Percentiles rank a stretch among this genome's conserved stretches.
phyloP scores from a whole-genome alignment of 2,329 filamentous ascomycete genomes.

The Rhytidhysteron rufulum region DNA sequence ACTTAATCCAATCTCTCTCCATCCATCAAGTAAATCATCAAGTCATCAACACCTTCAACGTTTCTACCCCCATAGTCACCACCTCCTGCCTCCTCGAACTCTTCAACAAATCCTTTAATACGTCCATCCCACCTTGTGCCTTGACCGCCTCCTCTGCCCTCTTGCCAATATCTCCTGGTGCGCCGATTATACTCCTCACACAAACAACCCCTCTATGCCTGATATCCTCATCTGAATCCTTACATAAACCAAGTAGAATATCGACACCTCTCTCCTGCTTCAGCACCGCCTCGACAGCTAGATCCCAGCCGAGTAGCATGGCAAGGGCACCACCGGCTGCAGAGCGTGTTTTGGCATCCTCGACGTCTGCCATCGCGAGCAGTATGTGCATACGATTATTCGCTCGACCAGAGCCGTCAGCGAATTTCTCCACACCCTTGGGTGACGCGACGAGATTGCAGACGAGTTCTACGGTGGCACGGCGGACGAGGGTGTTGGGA shows the following conservation, averaged over 20 bases:
- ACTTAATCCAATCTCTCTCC: background rate
- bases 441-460: conserved; percentile 81
- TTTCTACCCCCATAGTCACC: conserved; percentile 66
- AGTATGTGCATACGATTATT: conserved; percentile 76
- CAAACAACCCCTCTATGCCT: conserved; percentile 71
- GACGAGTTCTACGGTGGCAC: conserved; percentile 81
- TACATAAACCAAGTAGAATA: conserved; percentile 76
- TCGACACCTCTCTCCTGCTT: conserved; percentile 65
- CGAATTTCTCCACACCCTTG: conserved; percentile 65
- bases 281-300: conserved; percentile 67
- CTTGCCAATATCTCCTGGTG: conserved; percentile 62
- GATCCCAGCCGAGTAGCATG: conserved; percentile 74
- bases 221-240: conserved; percentile 65
- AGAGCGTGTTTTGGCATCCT: conserved; percentile 72
- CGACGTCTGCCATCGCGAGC: conserved; percentile 80
- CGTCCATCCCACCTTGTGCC: conserved; percentile 60
- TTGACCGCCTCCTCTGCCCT: conserved; percentile 36
- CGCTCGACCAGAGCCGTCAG: conserved; percentile 63
- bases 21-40: background rate
- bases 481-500: conserved; percentile 69
- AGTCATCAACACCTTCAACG: conserved; percentile 62
- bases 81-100: conserved; percentile 67
- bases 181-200: conserved; percentile 66
- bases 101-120: conserved; percentile 66
- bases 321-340: conserved; percentile 88